Evolutionary conservation across 371 early-diverging fungal species (phyloP).

Genomic region (Umbelopsis sp.): DNA sequence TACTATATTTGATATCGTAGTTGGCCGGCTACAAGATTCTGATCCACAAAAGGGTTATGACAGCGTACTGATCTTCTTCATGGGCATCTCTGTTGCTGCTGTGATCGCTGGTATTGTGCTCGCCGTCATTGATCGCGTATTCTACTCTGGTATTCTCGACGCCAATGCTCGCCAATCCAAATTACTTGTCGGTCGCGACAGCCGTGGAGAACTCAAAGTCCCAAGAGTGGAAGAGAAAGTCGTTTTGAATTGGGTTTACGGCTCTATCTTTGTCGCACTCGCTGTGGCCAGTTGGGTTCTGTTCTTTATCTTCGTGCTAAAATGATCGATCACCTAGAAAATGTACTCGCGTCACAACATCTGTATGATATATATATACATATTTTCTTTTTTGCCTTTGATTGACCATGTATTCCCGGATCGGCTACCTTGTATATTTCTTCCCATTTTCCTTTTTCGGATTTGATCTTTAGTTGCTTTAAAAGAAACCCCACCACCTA

Average conservation of each 20-base stretch:
- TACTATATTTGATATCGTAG: conserved; percentile 66
- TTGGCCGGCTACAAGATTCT: conserved; percentile 67
- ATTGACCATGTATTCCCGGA: neutral
- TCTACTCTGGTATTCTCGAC: conserved; percentile 53
- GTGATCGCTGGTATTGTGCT: conserved; percentile 45
- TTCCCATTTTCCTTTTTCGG: too few relatives aligned
- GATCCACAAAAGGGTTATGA: conserved; percentile 51
- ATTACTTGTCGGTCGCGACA: neutral
- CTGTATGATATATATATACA: neutral
- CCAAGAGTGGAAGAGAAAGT: conserved; percentile 19
- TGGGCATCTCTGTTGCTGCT: conserved; percentile 45
- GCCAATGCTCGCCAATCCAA: conserved; percentile 27
- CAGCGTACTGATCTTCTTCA: conserved; percentile 61
- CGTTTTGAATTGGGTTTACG: conserved; percentile 53
- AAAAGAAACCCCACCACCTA: neutral
- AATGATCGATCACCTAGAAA: neutral
- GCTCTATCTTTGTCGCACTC: conserved; percentile 37
- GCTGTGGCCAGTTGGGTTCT: conserved; percentile 56
- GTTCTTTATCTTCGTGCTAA: conserved; percentile 46
- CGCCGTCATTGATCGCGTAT: conserved; percentile 41
- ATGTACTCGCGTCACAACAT: neutral
- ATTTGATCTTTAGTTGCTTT: neutral
- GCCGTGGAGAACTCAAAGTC: neutral
- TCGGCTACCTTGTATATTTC: too few relatives aligned
- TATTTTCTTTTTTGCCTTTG: neutral